Conservation (phyloP, 371 early-diverging fungal species). For the Basidiobolus meristosporus region DNA sequence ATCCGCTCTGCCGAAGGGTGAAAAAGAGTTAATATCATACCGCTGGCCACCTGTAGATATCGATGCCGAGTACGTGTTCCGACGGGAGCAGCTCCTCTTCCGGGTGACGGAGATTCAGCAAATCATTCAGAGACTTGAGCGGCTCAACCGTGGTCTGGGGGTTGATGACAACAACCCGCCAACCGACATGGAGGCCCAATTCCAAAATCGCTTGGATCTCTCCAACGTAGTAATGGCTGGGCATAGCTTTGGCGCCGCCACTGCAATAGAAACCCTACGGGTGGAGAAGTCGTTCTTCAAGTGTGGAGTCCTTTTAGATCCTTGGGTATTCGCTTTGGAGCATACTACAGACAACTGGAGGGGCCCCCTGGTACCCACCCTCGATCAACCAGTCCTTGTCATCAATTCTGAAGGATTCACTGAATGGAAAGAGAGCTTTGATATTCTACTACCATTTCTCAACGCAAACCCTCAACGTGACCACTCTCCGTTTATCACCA, state of each 20-base stretch:
- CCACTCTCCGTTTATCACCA: background rate
- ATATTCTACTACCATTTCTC: slow-evolving; percentile 7
- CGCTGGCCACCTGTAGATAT: slow-evolving; percentile 6
- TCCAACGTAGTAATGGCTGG: slow-evolving; percentile 19
- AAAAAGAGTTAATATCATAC: slow-evolving; percentile 6
- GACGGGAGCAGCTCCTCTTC: slow-evolving; percentile 13
- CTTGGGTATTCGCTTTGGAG: slow-evolving; percentile 15
- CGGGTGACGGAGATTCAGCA: slow-evolving; percentile 15
- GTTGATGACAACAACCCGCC: background rate
- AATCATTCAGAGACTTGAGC: background rate
- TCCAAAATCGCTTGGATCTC: slow-evolving; percentile 17
- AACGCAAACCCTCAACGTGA: background rate
- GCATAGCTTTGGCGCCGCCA: slow-evolving; percentile 38
- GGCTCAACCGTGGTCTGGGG: background rate
- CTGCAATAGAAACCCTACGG: slow-evolving; percentile 11
- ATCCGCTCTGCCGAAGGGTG: slow-evolving; percentile 3
- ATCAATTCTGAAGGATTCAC: slow-evolving; percentile 14
- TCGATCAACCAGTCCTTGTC: slow-evolving; percentile 12
- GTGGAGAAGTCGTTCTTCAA: slow-evolving; percentile 7
- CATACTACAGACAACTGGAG: background rate
- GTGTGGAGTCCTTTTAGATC: slow-evolving; percentile 19
- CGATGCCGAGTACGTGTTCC: slow-evolving; percentile 4
- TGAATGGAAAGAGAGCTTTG: slow-evolving; percentile 12
- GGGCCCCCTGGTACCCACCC: slow-evolving; percentile 1
- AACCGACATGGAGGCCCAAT: background rate